Conservation (phyloP, 2,329 filamentous ascomycete species). For the Sporothrix curviconia region DNA sequence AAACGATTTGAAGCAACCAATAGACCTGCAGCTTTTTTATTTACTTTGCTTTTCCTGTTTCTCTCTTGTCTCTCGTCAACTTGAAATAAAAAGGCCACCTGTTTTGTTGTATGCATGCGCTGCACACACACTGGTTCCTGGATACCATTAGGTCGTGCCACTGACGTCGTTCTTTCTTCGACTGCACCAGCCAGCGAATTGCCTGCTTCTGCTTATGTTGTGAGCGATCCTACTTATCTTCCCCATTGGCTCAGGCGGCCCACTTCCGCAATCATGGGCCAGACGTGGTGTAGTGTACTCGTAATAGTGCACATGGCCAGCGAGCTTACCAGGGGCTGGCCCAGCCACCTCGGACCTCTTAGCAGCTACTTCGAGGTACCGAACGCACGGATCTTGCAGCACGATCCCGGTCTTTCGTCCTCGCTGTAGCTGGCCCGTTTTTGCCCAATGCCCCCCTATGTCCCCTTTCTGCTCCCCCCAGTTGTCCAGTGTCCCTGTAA, state of each 20-base stretch:
- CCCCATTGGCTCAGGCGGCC: background rate
- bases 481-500: background rate
- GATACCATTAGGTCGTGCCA: background rate
- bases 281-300: background rate
- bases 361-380: background rate
- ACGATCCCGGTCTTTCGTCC: too few species aligned
- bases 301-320: background rate
- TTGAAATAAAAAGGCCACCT: background rate
- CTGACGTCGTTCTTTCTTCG: slow-evolving; percentile 6
- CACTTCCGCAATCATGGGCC: slow-evolving; percentile 1
- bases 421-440: background rate
- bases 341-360: slow-evolving; percentile 2
- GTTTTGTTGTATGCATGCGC: background rate
- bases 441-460: background rate
- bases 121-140: background rate
- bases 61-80: background rate
- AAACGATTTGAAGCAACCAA: background rate
- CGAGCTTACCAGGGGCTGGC: background rate
- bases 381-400: background rate
- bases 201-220: too few species aligned
- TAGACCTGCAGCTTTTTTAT: background rate
- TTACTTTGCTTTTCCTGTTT: background rate
- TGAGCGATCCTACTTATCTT: background rate
- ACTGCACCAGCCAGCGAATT: too few species aligned
- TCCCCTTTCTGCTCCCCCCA: background rate